These are phyloP conservation scores for Penicillium antarcticum DNA, from an alignment of 495 filamentous ascomycete species.

Conservation along the genomic window DNA sequence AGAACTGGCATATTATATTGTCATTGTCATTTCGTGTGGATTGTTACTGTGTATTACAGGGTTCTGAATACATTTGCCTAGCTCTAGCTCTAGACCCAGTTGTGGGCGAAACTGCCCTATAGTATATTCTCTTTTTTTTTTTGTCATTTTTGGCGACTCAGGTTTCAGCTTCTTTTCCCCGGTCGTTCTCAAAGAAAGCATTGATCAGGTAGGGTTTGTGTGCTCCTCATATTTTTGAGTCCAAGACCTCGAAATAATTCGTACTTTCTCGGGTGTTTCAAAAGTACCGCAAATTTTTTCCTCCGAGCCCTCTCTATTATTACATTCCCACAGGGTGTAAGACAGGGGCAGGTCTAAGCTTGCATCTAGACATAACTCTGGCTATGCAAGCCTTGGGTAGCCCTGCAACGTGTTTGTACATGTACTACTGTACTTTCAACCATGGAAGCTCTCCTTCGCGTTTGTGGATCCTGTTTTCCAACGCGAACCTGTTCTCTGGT, in stretches of 20 bases:
- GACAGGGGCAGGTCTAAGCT: conserved; percentile 14
- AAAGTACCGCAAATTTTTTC: conserved; percentile 3
- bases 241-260: neutral
- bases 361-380: conserved; percentile 5
- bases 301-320: conserved; percentile 1
- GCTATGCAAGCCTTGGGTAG: conserved; percentile 13
- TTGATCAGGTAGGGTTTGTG: neutral
- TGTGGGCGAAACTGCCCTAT: too few species aligned
- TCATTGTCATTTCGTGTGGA: neutral
- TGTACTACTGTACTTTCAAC: neutral
- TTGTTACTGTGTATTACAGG: conserved; percentile 1
- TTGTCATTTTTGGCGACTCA: too few species aligned
- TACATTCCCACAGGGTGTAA: conserved; percentile 11
- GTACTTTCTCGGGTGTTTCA: neutral
- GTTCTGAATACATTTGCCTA: too few species aligned
- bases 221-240: neutral
- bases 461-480: conserved; percentile 25
- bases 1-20: neutral
- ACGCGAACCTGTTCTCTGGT: conserved; percentile 13
- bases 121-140: too few species aligned
- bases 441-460: neutral
- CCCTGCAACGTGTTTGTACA: conserved; percentile 11
- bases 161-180: too few species aligned
- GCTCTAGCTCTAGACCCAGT: too few species aligned
- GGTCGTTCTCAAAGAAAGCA: too few species aligned